Evolutionary conservation across 2,329 filamentous ascomycete genomes (phyloP), one percentile per base, ranked within the genome.

Genomic region (Lachnum nothofagi): DNA sequence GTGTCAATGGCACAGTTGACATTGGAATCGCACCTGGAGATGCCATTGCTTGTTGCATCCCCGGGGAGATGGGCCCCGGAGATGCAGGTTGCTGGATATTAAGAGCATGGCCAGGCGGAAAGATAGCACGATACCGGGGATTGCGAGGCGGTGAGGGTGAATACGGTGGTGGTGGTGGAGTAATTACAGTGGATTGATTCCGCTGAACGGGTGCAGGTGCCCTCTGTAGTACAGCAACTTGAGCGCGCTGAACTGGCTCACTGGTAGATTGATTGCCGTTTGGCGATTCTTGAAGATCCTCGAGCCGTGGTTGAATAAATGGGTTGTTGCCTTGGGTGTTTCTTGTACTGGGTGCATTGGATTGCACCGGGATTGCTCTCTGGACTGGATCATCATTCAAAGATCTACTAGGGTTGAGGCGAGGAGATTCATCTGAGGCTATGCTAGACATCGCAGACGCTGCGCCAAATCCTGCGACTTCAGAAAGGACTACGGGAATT

Each of bases 1-100:
- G 75, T 0, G 75, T 78, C 22, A 79, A 64, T 1, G 77, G 76
- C 10, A 86, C 77, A 8, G 83, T 75, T 1, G 75, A 73, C 70
- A 88, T 72, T 19, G 70, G 74, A 38, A 85, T 80, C 2, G 73
- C 78, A 1, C 82, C 78, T 48, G 79, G 77, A 0, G 80, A 79
- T 9, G 76, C 77, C 73, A 86, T 85, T 0, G 77, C 78, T 12
- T 73, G 72, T 31, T 80, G 73, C 33, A 85, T 68, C 0, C 75
- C 82, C 1, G 84, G 82, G 1, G 85, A 85, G 0, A 79, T 66
- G 2, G 80, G 81, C 0, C 77, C 77, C 0, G 83, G 81, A 4
- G 82, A 81, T 1, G 74, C 73, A 2, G 80, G 75, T 25, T 75
- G 70, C 81, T 35, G 35, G 68, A 68, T 33, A 73, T 60, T 0